A percentile compares a stretch with the other conserved stretches of the same genome.
Evolutionary conservation across 164 flowering plant genomes (phyloP).

Genomic region (Saururus chinensis): DNA sequence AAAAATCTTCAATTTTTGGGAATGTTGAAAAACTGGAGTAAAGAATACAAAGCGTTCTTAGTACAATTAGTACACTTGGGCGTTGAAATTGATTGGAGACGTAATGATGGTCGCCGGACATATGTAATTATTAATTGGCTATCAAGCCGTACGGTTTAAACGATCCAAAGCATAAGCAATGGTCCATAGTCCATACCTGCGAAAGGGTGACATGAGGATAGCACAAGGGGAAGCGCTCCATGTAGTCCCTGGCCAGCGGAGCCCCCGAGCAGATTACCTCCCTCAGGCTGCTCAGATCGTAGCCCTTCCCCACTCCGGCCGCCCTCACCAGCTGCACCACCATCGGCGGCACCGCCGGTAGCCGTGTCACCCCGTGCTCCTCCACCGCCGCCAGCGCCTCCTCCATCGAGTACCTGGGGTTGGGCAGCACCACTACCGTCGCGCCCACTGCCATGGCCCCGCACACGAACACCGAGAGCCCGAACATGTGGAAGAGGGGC

Average conservation of each 20-base stretch:
- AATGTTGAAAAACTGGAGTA: too few species aligned
- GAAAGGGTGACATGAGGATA: slow-evolving; percentile 16
- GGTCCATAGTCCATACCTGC: slow-evolving; percentile 8
- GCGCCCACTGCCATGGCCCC: slow-evolving; percentile 17
- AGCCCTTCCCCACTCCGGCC: slow-evolving; percentile 3
- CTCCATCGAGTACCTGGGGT: slow-evolving; percentile 13
- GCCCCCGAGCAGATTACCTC: slow-evolving; percentile 25
- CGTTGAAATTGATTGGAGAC: too few species aligned
- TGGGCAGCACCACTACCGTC: slow-evolving; percentile 11
- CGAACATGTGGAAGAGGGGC: slow-evolving; percentile 25
- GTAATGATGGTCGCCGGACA: too few species aligned
- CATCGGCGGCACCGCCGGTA: slow-evolving; percentile 26
- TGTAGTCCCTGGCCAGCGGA: slow-evolving; percentile 14
- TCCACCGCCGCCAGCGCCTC: slow-evolving; percentile 15
- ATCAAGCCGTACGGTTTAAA: too few species aligned
- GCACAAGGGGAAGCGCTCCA: slow-evolving; percentile 14
- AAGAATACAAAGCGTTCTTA: too few species aligned
- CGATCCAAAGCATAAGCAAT: background rate
- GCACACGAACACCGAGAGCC: slow-evolving; percentile 18
- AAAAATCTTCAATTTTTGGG: too few species aligned
- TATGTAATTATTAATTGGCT: too few species aligned
- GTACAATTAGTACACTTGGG: too few species aligned
- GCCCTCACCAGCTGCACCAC: slow-evolving; percentile 18
- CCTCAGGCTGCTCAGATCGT: slow-evolving; percentile 13
- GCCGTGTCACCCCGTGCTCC: slow-evolving; percentile 17